Conservation (phyloP, 2,329 filamentous ascomycete species). For the Epichloe baconii region DNA sequence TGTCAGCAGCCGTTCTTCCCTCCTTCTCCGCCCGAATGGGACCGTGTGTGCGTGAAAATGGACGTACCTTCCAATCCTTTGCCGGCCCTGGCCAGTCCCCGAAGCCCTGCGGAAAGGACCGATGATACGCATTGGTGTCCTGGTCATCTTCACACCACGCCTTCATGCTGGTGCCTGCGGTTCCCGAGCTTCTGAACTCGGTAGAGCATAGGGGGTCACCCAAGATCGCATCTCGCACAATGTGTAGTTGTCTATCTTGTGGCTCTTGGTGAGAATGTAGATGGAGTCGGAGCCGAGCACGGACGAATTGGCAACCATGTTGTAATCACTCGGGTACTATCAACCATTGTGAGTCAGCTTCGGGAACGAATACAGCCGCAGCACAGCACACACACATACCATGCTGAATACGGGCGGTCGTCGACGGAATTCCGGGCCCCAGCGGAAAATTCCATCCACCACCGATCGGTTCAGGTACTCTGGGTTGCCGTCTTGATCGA, state of each 20-base stretch:
- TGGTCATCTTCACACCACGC: slow-evolving; percentile 46
- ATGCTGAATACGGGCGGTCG: slow-evolving; percentile 39
- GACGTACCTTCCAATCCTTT: slow-evolving; percentile 35
- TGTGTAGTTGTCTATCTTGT: slow-evolving; percentile 36
- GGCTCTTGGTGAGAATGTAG: slow-evolving; percentile 49
- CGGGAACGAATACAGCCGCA: no score
- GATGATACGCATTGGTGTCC: slow-evolving; percentile 42
- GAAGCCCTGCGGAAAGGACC: slow-evolving; percentile 19
- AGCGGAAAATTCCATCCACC: slow-evolving; percentile 59
- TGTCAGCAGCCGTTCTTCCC: background rate
- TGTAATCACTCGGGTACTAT: slow-evolving; percentile 46
- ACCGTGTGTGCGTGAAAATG: accelerated
- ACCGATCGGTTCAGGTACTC: slow-evolving; percentile 41
- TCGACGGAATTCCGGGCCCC: slow-evolving; percentile 40
- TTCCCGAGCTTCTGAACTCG: slow-evolving; percentile 40
- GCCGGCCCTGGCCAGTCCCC: slow-evolving; percentile 20
- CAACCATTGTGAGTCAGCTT: no score
- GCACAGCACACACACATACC: slow-evolving; percentile 15
- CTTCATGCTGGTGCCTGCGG: slow-evolving; percentile 43
- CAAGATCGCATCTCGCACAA: slow-evolving; percentile 56
- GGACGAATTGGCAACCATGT: slow-evolving; percentile 50
- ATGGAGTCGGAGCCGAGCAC: slow-evolving; percentile 34
- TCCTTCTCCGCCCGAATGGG: no score
- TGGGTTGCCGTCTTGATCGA: slow-evolving; percentile 10
- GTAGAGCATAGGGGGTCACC: slow-evolving; percentile 56